These are phyloP conservation scores for Aspergillus ochraceoroseus DNA, from an alignment of 2,329 filamentous ascomycete species.

Conservation along the genomic window DNA sequence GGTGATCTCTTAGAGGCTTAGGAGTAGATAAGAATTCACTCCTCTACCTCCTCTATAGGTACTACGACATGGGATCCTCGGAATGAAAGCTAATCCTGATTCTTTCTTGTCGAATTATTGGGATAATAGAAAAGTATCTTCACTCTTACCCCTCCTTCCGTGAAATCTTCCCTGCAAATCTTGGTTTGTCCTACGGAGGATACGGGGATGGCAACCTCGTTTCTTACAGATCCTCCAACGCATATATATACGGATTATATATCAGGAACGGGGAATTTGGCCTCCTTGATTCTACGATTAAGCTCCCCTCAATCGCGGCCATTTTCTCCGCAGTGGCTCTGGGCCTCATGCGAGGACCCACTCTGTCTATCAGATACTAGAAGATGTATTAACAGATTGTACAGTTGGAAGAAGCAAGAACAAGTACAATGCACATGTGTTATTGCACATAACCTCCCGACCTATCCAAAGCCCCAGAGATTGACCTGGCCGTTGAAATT, in stretches of 20 bases:
- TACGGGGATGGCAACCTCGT: no score
- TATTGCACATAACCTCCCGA: not conserved
- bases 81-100: conserved; percentile 8
- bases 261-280: no score
- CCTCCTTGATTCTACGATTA: no score
- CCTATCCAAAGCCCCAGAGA: not conserved
- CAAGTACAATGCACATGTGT: conserved; percentile 8
- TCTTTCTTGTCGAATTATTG: conserved; percentile 10
- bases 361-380: conserved; percentile 8
- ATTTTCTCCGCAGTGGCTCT: conserved; percentile 24
- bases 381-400: no score
- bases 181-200: no score
- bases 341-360: conserved; percentile 15
- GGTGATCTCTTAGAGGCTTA: no score
- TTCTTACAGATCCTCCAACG: no score
- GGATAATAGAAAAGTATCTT: not conserved
- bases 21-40: no score
- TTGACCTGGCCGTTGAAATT: conserved; percentile 12
- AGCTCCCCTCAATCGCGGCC: no score
- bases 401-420: no score
- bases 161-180: no score
- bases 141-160: conserved; percentile 2
- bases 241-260: no score
- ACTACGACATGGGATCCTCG: conserved; percentile 2
- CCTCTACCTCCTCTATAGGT: not conserved